phyloP scores from a whole-genome alignment of 371 early-diverging fungal species.

The Apophysomyces sp. region DNA sequence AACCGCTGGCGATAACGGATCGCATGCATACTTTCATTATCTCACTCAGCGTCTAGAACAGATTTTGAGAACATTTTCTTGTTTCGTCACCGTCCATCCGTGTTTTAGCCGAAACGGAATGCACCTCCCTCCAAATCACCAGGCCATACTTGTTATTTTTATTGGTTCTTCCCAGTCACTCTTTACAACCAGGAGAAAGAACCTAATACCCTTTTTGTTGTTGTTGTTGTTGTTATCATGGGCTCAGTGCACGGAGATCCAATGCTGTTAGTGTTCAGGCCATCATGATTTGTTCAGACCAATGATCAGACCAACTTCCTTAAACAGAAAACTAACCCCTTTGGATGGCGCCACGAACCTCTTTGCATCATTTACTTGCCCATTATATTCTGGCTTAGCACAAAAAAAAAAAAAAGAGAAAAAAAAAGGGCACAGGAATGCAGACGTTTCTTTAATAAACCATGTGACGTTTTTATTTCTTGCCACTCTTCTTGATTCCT shows the following conservation, averaged over 20 bases:
- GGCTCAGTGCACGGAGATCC: background rate
- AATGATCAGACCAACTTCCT: background rate
- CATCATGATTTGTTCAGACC: background rate
- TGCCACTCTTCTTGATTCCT: conserved; percentile 81
- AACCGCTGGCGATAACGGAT: background rate
- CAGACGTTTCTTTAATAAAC: background rate
- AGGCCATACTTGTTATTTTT: background rate
- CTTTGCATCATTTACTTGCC: background rate
- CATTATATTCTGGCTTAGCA: background rate
- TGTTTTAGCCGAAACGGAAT: background rate
- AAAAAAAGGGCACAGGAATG: background rate
- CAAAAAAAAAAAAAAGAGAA: background rate
- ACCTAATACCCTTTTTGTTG: background rate
- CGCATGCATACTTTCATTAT: background rate
- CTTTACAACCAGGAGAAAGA: background rate
- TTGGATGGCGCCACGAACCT: background rate
- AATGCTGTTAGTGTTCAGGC: background rate
- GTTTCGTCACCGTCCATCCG: background rate
- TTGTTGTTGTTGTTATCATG: background rate
- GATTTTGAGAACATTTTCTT: background rate
- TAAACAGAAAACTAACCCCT: background rate
- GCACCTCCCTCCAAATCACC: background rate
- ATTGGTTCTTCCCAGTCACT: background rate
- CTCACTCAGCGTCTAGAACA: background rate
- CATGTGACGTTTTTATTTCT: conserved; percentile 57